Evolutionary conservation across 345 rosid species (phyloP), one percentile per base, ranked within the genome.

Genomic region (Pistacia integerrima): DNA sequence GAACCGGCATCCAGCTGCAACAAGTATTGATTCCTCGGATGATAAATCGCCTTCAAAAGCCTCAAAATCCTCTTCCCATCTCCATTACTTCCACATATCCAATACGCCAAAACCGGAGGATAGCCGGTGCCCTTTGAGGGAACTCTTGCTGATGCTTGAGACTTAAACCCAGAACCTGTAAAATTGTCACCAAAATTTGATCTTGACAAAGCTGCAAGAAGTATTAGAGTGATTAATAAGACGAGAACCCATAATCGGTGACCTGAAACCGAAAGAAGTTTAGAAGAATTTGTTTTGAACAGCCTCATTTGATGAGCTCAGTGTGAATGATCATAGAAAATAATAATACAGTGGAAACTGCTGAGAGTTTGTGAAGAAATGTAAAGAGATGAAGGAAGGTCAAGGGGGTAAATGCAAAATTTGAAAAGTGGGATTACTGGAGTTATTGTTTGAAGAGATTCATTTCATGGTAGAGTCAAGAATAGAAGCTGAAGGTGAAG

Each of bases 71-170:
- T 80, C 67, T 80, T 72, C n/a, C 76, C 11, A 5, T 85, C 88
- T 18, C 88, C 88, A 25, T 30, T 65, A 16, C 74, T 69, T 2
- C 84, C 88, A 60, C 69, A 77, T 6, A 85, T 76, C 85, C 84
- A 82, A 41, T 82, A 85, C 16, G 85, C 85, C n/a, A 85, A 58
- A 49, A 80, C 74, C 10, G 84, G 88, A 64, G 85, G 85, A 44
- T 74, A 74, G 61, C 49, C 69, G 12, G 1, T 14, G 9, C 76
- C 69, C 28, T 74, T 74, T 49, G 69, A 25, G n/a, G 48, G 11
- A 7, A 33, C 46, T 5, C 69, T 74, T 36, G 10, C 35, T 69
- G 61, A 4, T 9, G 11, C 20, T 12, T 63, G 76, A 74, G 60
- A 13, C 16, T 49, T 67, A 14, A 48, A 22, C n/a, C 58, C 56